Evolutionary conservation across 495 filamentous ascomycete species (phyloP), one percentile per base, ranked within the genome.

Genomic region (Tuber indicum): DNA sequence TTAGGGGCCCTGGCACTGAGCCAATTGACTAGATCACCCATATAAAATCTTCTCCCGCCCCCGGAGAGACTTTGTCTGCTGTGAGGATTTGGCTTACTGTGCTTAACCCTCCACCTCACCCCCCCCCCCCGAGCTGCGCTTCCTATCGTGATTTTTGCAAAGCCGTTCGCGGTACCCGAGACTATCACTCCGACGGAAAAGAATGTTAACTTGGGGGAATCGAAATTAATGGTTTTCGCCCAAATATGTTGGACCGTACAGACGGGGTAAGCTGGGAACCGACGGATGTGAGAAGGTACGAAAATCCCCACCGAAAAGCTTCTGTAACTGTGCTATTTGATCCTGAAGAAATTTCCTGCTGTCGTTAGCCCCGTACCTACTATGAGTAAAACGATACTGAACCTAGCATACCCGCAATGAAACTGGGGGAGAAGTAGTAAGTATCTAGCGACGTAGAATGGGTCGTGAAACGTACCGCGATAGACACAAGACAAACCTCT

Each of bases 31-130:
- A 62, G 71, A 74, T 42, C 75, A 83, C 72, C 79, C 85, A 85
- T 9, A 90, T 83, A 47, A 90, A 89, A 5, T 88, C 89, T 89
- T 89, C 0, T 88, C 89, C 75, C 89, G 82, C 0, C 89, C 89
- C 75, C 89, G 82, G 84, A 16, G 87, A 19, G 3, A 88, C 87
- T 1, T 90, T 86, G 73, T 90, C 89, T 70, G 86, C 88, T 44
- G 88, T 87, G 36, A 90, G 89, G 80, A 87, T 87, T 78, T 75
- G 84, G 42, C 86, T 87, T 32, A 89, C 84, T 0, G 87, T 89
- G 85, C 88, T 87, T 43, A 90, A 81, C 3, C 88, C 89, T 4
- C 88, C 89, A 23, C 88, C 89, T 71, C 88, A 88, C 9, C 89
- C 89, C 32, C 90, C 84, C 45, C 89, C 89, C 0, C 42, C 87